Percentiles rank a stretch among this genome's conserved stretches.
phyloP scores from a whole-genome alignment of 495 filamentous ascomycete species.

The Neohortaea acidophila region DNA sequence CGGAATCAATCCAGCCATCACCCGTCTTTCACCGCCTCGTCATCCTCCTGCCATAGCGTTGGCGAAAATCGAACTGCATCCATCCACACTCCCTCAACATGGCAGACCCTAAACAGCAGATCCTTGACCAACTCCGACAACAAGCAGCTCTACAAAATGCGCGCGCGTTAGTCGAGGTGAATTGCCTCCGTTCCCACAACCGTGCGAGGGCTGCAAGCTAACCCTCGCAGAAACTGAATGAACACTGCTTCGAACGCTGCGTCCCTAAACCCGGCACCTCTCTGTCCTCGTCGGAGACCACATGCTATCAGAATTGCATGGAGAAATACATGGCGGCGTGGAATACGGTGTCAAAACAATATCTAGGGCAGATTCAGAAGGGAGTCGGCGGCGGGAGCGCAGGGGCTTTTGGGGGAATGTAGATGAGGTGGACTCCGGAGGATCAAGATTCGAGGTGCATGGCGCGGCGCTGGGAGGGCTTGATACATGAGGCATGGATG shows the following conservation, averaged over 20 bases:
- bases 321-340: slow-evolving; percentile 93
- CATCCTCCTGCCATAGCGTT: no score
- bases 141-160: slow-evolving; percentile 65
- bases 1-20: no score
- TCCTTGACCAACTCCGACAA: slow-evolving; percentile 60
- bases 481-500: no score
- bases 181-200: slow-evolving; percentile 3
- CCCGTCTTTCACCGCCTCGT: no score
- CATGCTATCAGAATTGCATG: slow-evolving; percentile 78
- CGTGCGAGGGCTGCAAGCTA: background rate
- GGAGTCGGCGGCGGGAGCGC: slow-evolving; percentile 28
- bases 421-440: background rate
- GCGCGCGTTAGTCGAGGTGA: slow-evolving; percentile 56
- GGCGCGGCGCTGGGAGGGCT: background rate
- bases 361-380: slow-evolving; percentile 55
- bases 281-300: slow-evolving; percentile 54
- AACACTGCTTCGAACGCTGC: slow-evolving; percentile 91
- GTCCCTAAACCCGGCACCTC: slow-evolving; percentile 68
- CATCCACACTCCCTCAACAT: slow-evolving; percentile 12
- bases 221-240: slow-evolving; percentile 67
- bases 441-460: background rate
- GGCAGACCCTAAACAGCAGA: slow-evolving; percentile 46
- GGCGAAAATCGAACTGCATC: no score
- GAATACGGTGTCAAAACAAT: slow-evolving; percentile 68
- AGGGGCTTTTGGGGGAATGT: background rate